These are phyloP conservation scores for Nigrospora osmanthi DNA, from an alignment of 2,329 filamentous ascomycete species.

Conservation along the genomic window DNA sequence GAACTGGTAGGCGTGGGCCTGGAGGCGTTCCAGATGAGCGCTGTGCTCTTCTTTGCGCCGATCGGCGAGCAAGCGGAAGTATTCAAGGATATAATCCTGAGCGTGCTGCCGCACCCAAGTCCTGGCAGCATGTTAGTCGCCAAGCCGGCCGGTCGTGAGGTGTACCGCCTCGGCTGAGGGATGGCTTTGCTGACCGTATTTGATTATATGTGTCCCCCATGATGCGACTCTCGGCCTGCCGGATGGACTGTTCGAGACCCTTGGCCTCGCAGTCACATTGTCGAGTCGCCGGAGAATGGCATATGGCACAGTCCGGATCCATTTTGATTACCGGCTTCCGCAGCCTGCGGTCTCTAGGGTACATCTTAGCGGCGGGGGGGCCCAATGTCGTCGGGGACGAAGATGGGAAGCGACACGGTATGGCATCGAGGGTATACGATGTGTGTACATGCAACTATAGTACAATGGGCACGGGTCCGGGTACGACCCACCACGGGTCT, in stretches of 20 bases:
- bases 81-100: slow-evolving; percentile 60
- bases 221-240: slow-evolving; percentile 55
- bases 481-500: slow-evolving; percentile 26
- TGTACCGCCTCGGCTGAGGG: slow-evolving; percentile 1
- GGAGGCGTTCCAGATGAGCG: slow-evolving; percentile 47
- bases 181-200: slow-evolving; percentile 44
- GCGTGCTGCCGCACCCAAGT: slow-evolving; percentile 58
- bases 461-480: slow-evolving; percentile 17
- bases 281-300: slow-evolving; percentile 48
- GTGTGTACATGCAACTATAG: slow-evolving; percentile 13
- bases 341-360: slow-evolving; percentile 24
- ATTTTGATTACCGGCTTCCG: slow-evolving; percentile 50
- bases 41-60: slow-evolving; percentile 51
- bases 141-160: slow-evolving; percentile 3
- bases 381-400: slow-evolving; percentile 17
- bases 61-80: slow-evolving; percentile 54
- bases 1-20: slow-evolving; percentile 46
- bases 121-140: slow-evolving; percentile 27
- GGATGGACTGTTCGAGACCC: slow-evolving; percentile 53
- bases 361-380: slow-evolving; percentile 39
- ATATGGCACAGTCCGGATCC: slow-evolving; percentile 65
- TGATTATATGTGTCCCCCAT: slow-evolving; percentile 56
- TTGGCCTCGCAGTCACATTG: slow-evolving; percentile 61
- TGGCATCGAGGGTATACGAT: slow-evolving; percentile 12
- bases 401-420: slow-evolving; percentile 13